These are phyloP conservation scores for Exophiala xenobiotica DNA, from an alignment of 2,329 filamentous ascomycete genomes.

Conservation along the genomic window DNA sequence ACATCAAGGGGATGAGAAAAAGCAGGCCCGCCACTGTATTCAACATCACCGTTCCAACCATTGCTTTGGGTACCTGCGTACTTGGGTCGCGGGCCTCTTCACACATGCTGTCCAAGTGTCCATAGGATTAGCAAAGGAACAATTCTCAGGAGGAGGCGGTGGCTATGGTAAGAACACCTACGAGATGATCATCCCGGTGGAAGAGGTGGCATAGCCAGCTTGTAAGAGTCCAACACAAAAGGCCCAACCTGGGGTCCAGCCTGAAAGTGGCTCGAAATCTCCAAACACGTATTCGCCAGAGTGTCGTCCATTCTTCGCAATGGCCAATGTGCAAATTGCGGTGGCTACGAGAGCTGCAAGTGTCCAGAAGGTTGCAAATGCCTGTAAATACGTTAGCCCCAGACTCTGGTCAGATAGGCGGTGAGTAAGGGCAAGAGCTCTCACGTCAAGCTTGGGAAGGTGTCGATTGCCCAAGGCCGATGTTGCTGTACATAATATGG, in stretches of 20 bases:
- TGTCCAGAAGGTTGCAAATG: conserved; percentile 72
- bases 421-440: conserved; percentile 34
- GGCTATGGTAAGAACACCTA: conserved; percentile 43
- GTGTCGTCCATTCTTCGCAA: conserved; percentile 68
- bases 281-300: conserved; percentile 64
- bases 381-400: conserved; percentile 45
- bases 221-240: conserved; percentile 72
- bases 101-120: conserved; percentile 58
- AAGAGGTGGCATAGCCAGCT: conserved; percentile 71
- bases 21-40: conserved; percentile 66
- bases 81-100: conserved; percentile 68
- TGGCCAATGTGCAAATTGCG: conserved; percentile 59
- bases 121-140: conserved; percentile 13
- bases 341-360: conserved; percentile 69
- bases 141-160: too few relatives aligned
- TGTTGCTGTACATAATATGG: conserved; percentile 51
- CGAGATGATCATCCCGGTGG: conserved; percentile 78
- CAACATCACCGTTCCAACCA: conserved; percentile 66
- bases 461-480: conserved; percentile 55
- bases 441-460: conserved; percentile 64
- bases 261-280: conserved; percentile 67
- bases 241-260: conserved; percentile 70
- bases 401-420: too few relatives aligned
- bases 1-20: conserved; percentile 67
- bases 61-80: conserved; percentile 57